Evolutionary conservation across 2,329 filamentous ascomycete genomes (phyloP).

Genomic region (Aspergillus sp.): DNA sequence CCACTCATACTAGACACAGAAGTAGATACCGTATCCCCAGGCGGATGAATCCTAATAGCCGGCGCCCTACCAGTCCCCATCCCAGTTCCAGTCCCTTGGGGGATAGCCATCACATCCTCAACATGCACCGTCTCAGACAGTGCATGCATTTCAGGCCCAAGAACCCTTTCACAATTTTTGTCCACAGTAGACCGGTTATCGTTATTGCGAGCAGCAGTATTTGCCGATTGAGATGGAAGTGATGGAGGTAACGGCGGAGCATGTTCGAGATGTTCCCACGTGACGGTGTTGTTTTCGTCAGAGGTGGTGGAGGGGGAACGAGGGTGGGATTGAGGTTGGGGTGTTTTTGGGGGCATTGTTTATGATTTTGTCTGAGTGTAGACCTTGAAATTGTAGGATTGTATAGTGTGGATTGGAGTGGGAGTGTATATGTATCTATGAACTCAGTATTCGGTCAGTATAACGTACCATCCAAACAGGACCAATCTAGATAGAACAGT

Average conservation of each 20-base stretch:
- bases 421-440: no score
- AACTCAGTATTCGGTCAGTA: no score
- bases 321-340: neutral
- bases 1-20: neutral
- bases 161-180: neutral
- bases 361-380: no score
- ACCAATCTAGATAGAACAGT: no score
- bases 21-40: neutral
- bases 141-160: neutral
- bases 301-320: neutral
- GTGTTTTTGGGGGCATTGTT: no score
- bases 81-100: no score
- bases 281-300: constrained; percentile 9
- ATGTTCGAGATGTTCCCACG: constrained; percentile 20
- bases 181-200: neutral
- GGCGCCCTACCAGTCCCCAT: neutral
- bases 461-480: no score
- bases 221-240: no score
- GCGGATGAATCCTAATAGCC: neutral
- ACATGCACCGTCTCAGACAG: neutral
- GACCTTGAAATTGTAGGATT: neutral
- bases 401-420: no score
- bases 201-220: no score
- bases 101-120: neutral
- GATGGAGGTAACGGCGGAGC: neutral